phyloP scores from a whole-genome alignment of 257 asterid genomes.

The Ballota nigra region DNA sequence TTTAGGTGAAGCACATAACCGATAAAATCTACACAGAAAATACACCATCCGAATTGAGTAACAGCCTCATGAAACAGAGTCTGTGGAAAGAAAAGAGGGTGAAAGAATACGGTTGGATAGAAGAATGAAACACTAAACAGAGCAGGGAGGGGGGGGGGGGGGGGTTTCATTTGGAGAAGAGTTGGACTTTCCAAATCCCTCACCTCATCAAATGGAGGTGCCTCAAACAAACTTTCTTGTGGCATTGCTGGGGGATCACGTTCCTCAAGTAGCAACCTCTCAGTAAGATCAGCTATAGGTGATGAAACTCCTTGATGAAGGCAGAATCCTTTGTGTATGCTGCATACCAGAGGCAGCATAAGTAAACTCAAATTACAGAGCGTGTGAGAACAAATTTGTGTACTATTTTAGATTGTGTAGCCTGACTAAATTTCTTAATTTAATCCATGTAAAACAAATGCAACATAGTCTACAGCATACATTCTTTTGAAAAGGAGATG shows the following conservation, averaged over 20 bases:
- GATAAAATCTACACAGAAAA: not conserved
- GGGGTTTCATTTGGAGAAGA: not conserved
- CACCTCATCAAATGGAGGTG: slow-evolving; percentile 98
- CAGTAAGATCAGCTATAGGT: slow-evolving; percentile 84
- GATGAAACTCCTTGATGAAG: slow-evolving; percentile 84
- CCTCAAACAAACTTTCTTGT: slow-evolving; percentile 73
- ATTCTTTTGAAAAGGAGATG: slow-evolving; percentile 5
- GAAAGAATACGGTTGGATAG: not conserved
- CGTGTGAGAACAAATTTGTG: slow-evolving; percentile 1
- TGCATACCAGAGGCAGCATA: slow-evolving; percentile 27
- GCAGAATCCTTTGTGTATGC: slow-evolving; percentile 92
- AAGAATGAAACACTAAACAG: not conserved
- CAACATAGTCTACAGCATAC: not conserved
- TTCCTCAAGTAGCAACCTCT: slow-evolving; percentile 97
- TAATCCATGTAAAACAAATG: not conserved
- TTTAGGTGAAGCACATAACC: not conserved
- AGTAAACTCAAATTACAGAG: slow-evolving; percentile 4
- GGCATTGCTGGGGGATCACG: slow-evolving; percentile 86
- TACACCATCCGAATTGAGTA: not conserved
- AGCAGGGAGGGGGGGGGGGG: not conserved
- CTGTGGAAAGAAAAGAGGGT: not conserved
- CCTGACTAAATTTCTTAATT: no score
- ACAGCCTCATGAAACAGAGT: not conserved
- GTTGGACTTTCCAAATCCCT: slow-evolving; percentile 18
- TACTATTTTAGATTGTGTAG: no score